Conservation (phyloP, 2,329 filamentous ascomycete genomes). For the Phyllosticta citriasiana region DNA sequence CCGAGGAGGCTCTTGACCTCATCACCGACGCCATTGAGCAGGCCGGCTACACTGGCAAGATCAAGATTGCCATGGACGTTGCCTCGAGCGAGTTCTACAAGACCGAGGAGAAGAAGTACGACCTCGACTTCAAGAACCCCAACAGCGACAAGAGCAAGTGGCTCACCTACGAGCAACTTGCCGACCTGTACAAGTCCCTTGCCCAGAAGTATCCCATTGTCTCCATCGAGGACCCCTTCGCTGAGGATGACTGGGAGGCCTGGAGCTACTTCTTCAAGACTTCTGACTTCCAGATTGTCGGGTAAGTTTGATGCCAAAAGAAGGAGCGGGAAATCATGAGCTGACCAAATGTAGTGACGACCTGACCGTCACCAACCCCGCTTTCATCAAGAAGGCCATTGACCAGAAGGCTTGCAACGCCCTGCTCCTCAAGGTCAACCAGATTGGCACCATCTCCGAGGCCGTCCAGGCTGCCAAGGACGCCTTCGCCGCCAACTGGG, state of each 20-base stretch:
- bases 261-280: slow-evolving; percentile 99
- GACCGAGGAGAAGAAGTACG: slow-evolving; percentile 91
- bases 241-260: slow-evolving; percentile 99
- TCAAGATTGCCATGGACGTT: slow-evolving; percentile 99
- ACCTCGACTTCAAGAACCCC: slow-evolving; percentile 99
- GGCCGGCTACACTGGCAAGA: slow-evolving; percentile 89
- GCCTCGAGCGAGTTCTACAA: slow-evolving; percentile 99
- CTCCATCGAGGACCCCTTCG: slow-evolving; percentile 97
- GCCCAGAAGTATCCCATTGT: slow-evolving; percentile 96
- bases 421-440: slow-evolving; percentile 98
- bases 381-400: slow-evolving; percentile 99
- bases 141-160: slow-evolving; percentile 93
- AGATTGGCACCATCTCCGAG: slow-evolving; percentile 97
- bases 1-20: slow-evolving; percentile 92
- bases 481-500: slow-evolving; percentile 90
- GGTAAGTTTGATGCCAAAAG: slow-evolving; percentile 28
- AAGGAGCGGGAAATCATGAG: neutral
- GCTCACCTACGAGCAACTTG: slow-evolving; percentile 97
- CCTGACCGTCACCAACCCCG: slow-evolving; percentile 96
- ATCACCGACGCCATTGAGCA: slow-evolving; percentile 91
- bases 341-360: slow-evolving; percentile 54
- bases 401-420: slow-evolving; percentile 98
- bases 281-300: slow-evolving; percentile 95
- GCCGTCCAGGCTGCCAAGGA: slow-evolving; percentile 99
- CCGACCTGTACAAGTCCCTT: slow-evolving; percentile 79